Evolutionary conservation across 108 stramenopile species (phyloP).

Genomic region (Cyclotella cryptica): DNA sequence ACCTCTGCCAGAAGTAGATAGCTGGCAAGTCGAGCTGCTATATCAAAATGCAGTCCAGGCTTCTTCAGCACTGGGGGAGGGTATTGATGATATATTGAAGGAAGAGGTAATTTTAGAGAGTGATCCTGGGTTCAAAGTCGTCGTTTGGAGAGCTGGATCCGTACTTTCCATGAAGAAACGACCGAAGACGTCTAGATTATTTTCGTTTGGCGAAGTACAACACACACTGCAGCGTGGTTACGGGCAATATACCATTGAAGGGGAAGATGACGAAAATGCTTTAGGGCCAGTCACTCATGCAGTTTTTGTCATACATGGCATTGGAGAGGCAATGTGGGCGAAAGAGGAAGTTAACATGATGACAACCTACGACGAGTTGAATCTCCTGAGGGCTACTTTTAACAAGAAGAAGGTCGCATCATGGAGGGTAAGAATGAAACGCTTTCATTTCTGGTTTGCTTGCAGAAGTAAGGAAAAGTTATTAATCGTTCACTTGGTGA

Average conservation of each 20-base stretch:
- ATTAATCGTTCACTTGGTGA: neutral
- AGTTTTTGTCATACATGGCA: constrained; percentile 91
- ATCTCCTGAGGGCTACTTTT: constrained; percentile 55
- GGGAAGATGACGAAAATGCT: constrained; percentile 79
- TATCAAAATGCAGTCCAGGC: constrained; percentile 73
- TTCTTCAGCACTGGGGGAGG: constrained; percentile 57
- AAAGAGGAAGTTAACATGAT: constrained; percentile 59
- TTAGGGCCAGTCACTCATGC: constrained; percentile 78
- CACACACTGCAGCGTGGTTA: constrained; percentile 80
- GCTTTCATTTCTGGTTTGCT: neutral
- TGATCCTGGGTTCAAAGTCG: constrained; percentile 50
- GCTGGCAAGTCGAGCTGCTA: constrained; percentile 64
- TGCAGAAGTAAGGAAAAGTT: neutral
- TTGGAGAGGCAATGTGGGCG: constrained; percentile 85
- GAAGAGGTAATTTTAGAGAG: constrained; percentile 60
- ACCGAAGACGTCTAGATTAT: constrained; percentile 48
- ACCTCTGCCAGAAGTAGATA: constrained; percentile 57
- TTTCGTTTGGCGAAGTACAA: constrained; percentile 62
- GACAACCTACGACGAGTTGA: constrained; percentile 59
- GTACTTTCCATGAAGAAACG: constrained; percentile 51
- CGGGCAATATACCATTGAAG: constrained; percentile 64
- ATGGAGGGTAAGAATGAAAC: constrained; percentile 55
- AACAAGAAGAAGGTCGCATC: constrained; percentile 63
- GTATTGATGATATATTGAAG: constrained; percentile 63
- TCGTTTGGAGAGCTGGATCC: constrained; percentile 46